Evolutionary conservation across 2,329 filamentous ascomycete species (phyloP).

Genomic region (Epicoccum nigrum): DNA sequence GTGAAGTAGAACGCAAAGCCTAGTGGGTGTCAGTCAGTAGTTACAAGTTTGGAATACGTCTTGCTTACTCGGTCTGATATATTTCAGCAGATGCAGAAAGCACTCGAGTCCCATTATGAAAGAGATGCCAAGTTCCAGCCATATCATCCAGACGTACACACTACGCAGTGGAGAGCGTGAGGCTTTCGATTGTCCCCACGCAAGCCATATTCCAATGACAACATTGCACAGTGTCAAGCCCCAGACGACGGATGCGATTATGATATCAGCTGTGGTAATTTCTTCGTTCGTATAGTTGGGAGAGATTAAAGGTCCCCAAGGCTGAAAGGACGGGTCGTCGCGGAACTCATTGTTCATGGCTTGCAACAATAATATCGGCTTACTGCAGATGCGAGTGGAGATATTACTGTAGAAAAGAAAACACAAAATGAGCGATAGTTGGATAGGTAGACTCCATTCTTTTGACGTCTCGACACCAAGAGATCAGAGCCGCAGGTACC

Average conservation of each 20-base stretch:
- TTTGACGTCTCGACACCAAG: slow-evolving; percentile 14
- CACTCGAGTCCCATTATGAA: slow-evolving; percentile 52
- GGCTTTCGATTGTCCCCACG: slow-evolving; percentile 33
- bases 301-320: slow-evolving; percentile 37
- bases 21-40: slow-evolving; percentile 14
- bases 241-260: slow-evolving; percentile 40
- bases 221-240: slow-evolving; percentile 36
- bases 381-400: neutral
- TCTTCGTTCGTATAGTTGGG: slow-evolving; percentile 29
- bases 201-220: slow-evolving; percentile 42
- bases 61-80: slow-evolving; percentile 41
- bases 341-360: slow-evolving; percentile 28
- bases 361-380: neutral
- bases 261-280: slow-evolving; percentile 40
- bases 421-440: neutral
- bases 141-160: slow-evolving; percentile 57
- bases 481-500: slow-evolving; percentile 19
- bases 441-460: slow-evolving; percentile 14
- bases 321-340: slow-evolving; percentile 24
- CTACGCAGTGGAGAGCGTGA: slow-evolving; percentile 43
- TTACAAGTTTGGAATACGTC: neutral
- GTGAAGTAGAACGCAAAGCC: slow-evolving; percentile 45
- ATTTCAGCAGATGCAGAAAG: slow-evolving; percentile 43
- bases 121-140: slow-evolving; percentile 54
- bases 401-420: slow-evolving; percentile 2